phyloP scores from a whole-genome alignment of 73 alveolate genomes.

The Breviolum minutum region DNA sequence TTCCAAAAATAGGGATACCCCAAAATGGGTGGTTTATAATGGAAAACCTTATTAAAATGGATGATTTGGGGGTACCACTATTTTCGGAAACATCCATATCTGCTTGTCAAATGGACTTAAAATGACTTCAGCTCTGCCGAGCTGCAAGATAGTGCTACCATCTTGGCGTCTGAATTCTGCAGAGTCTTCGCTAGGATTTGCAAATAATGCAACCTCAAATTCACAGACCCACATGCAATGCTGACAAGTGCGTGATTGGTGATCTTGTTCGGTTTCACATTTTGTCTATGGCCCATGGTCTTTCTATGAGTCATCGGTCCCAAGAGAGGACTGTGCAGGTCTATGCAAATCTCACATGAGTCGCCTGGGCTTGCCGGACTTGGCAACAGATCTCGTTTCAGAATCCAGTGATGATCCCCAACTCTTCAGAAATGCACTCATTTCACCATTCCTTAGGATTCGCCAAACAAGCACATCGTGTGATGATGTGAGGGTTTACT shows the following conservation, averaged over 20 bases:
- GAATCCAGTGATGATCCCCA: slow-evolving; percentile 12
- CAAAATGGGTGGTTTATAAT: too few species aligned
- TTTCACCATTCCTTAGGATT: neutral
- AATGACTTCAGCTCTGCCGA: neutral
- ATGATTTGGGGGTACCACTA: too few species aligned
- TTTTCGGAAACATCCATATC: neutral
- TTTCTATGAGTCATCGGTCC: too few species aligned
- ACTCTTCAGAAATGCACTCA: neutral
- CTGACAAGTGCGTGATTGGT: neutral
- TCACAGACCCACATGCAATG: neutral
- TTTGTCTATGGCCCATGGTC: too few species aligned
- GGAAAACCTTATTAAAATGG: too few species aligned
- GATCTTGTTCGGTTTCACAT: neutral
- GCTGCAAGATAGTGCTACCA: neutral
- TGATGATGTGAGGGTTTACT: neutral
- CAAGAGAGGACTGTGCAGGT: too few species aligned
- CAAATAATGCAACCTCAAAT: neutral
- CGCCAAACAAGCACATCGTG: neutral
- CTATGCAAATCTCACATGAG: too few species aligned
- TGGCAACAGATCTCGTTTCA: neutral
- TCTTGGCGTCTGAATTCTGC: neutral
- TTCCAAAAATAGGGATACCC: too few species aligned
- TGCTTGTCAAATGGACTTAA: neutral
- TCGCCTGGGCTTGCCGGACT: neutral
- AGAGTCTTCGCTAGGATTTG: neutral